Evolutionary conservation across 1,139 yeast species (phyloP), one percentile per base, ranked within the genome.

Genomic region (Saccharomycopsis hybrid): DNA sequence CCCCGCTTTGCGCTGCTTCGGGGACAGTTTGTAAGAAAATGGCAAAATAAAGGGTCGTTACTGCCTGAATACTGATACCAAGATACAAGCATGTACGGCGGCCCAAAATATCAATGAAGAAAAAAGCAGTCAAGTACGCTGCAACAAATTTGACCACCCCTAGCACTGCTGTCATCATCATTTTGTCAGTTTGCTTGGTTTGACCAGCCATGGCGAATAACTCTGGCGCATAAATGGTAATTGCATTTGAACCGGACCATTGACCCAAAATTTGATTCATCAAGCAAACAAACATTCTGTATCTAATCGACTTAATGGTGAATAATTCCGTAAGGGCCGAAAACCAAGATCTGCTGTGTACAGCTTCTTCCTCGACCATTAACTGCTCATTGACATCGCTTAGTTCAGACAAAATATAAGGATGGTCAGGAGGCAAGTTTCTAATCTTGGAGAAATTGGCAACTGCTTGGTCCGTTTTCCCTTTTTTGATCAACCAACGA

Each of bases 211-310:
- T 66, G 5, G 68, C 69, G 57, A 78, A 75, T 52, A 78, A 66
- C 54, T 76, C 76, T 3, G 80, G 72, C 46, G 82, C 76, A 57
- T 77, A 77, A 46, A 77, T 73, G 0, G 82, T 77, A 45, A 77
- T 64, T 4, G 82, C 75, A 56, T 75, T 76, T 5, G 83, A 79
- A 48, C 83, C 83, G 25, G 78, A 70, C 84, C 84, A 79, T 65
- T 79, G 84, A 37, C 78, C 80, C 46, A 79, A 65, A 18, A 79
- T 45, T 62, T 79, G 85, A 5, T 9, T 24, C 7, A 24, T 24
- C 5, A 24, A 9, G 35, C 75, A 68, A 46, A 78, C 60, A 40
- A 73, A 62, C 56, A 78, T 69, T 62, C 80, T 67, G 62, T 75
- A 76, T 52, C 77, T 65, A 54, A 74, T 67, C 13, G 80, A 70